These are phyloP conservation scores for Calonectria crousiana DNA, from an alignment of 2,329 filamentous ascomycete species.

Conservation along the genomic window DNA sequence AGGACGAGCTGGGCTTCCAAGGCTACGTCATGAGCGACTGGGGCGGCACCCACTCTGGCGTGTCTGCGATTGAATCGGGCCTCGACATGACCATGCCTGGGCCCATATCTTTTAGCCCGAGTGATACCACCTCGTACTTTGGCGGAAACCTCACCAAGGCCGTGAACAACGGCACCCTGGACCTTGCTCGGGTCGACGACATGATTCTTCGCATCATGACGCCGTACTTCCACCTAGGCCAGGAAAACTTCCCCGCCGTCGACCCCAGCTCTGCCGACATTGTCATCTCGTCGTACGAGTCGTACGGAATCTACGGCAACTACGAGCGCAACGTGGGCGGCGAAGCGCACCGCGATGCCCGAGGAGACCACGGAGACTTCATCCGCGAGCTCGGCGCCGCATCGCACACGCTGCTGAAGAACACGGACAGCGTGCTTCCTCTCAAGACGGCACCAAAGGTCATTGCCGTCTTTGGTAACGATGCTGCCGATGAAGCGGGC, in stretches of 20 bases:
- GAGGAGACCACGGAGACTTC: constrained; percentile 65
- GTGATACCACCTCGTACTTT: constrained; percentile 54
- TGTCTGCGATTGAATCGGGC: constrained; percentile 57
- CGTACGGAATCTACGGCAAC: constrained; percentile 47
- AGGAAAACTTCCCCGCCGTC: constrained; percentile 55
- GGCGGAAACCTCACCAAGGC: constrained; percentile 57
- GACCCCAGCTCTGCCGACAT: constrained; percentile 52
- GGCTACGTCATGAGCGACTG: constrained; percentile 59
- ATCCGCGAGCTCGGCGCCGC: constrained; percentile 63
- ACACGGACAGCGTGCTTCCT: constrained; percentile 70
- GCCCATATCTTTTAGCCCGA: constrained; percentile 44
- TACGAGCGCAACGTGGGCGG: constrained; percentile 41
- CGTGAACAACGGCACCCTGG: constrained; percentile 59
- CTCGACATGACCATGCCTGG: constrained; percentile 65
- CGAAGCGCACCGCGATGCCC: constrained; percentile 61
- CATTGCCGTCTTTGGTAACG: constrained; percentile 66
- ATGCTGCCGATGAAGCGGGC: constrained; percentile 48
- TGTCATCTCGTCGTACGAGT: background rate
- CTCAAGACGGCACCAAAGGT: constrained; percentile 62
- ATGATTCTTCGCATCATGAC: constrained; percentile 65
- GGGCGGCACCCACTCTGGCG: constrained; percentile 54
- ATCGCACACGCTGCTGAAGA: constrained; percentile 79
- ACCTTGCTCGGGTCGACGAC: constrained; percentile 54
- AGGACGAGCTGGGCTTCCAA: constrained; percentile 62
- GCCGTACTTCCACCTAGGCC: constrained; percentile 61